A percentile compares a stretch with the other conserved stretches of the same genome.
Conservation (phyloP, 2,329 filamentous ascomycete species). For the Phialocephala subalpina region DNA sequence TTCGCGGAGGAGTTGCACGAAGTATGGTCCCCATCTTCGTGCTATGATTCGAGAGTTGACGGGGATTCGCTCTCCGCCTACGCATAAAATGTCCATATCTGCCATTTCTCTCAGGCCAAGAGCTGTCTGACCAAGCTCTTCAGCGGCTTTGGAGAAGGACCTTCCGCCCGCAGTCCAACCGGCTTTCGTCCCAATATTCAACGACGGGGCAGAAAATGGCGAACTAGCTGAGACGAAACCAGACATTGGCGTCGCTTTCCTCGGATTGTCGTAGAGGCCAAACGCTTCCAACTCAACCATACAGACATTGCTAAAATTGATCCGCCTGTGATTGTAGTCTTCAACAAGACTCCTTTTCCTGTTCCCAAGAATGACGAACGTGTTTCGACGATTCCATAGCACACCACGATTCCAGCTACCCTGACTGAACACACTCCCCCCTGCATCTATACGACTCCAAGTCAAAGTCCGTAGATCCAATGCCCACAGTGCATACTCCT, state of each 20-base stretch:
- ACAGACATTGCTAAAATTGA: conserved; percentile 97
- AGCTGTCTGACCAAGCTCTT: conserved; percentile 85
- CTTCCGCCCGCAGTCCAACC: conserved; percentile 78
- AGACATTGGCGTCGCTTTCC: conserved; percentile 79
- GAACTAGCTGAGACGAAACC: conserved; percentile 85
- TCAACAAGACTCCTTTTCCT: conserved; percentile 93
- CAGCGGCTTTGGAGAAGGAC: conserved; percentile 77
- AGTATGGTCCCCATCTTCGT: conserved; percentile 93
- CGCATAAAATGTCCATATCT: conserved; percentile 96
- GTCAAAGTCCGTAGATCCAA: conserved; percentile 86
- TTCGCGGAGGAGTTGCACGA: conserved; percentile 89
- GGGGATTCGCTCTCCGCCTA: conserved; percentile 89
- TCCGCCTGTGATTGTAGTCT: conserved; percentile 96
- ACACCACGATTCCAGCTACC: conserved; percentile 98
- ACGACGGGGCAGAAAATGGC: conserved; percentile 65
- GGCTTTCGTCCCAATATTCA: conserved; percentile 55
- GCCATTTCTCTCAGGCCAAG: conserved; percentile 83
- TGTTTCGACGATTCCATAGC: conserved; percentile 91
- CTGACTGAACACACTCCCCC: conserved; percentile 91
- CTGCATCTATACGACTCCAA: conserved; percentile 96
- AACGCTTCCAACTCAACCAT: conserved; percentile 98
- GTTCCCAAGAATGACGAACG: conserved; percentile 95
- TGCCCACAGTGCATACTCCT: conserved; percentile 97
- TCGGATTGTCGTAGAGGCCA: conserved; percentile 95
- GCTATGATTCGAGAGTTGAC: conserved; percentile 91